A percentile compares a stretch with the other conserved stretches of the same genome.
Conservation (phyloP, 345 rosid species). For the Lumnitzera racemosa region DNA sequence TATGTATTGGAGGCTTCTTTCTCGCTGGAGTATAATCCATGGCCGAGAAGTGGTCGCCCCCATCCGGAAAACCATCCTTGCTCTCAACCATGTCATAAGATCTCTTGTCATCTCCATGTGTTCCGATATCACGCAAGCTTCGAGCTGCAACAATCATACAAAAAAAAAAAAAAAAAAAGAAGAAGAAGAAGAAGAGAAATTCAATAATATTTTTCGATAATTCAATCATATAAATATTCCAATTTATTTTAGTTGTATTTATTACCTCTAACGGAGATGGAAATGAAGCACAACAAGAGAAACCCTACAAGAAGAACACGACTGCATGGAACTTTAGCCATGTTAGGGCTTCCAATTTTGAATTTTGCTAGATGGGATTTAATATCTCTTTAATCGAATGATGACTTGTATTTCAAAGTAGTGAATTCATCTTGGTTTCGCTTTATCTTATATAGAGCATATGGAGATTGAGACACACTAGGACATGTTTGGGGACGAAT, state of each 20-base stretch:
- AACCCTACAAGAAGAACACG: slow-evolving; percentile 26
- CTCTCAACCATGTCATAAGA: slow-evolving; percentile 2
- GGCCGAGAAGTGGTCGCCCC: slow-evolving; percentile 24
- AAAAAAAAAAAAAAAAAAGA: too few relatives aligned
- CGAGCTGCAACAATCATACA: slow-evolving; percentile 25
- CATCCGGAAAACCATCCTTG: slow-evolving; percentile 11
- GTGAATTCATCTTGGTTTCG: too few relatives aligned
- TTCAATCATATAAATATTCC: too few relatives aligned
- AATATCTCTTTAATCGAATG: too few relatives aligned
- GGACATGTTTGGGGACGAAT: too few relatives aligned
- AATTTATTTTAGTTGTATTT: not conserved
- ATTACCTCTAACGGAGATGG: slow-evolving; percentile 26
- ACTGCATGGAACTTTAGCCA: slow-evolving; percentile 30
- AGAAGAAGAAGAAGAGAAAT: not conserved
- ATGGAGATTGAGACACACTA: too few relatives aligned
- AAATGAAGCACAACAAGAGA: slow-evolving; percentile 34
- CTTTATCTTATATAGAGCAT: too few relatives aligned
- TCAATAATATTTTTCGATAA: not conserved
- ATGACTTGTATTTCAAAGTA: too few relatives aligned
- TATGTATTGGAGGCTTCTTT: slow-evolving; percentile 61
- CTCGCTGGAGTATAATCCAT: slow-evolving; percentile 57
- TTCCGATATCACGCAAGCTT: slow-evolving; percentile 20
- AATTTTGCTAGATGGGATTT: too few relatives aligned
- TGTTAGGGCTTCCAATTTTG: slow-evolving; percentile 1
- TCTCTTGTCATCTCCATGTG: slow-evolving; percentile 2